These are phyloP conservation scores for Neocallimastix lanati DNA, from an alignment of 192 early-diverging fungal species.

Conservation along the genomic window DNA sequence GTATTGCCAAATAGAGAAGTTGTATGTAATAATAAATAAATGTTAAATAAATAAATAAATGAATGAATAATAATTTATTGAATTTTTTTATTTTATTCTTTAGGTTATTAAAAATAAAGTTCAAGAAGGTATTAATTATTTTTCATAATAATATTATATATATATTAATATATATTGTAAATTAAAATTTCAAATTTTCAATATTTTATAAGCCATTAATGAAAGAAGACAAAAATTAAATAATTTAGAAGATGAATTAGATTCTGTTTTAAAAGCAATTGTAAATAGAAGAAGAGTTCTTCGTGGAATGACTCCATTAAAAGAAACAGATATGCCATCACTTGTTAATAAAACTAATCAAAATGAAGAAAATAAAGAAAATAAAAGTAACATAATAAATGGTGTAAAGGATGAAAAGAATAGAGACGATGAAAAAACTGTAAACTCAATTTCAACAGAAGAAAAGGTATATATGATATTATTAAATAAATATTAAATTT, in stretches of 20 bases:
- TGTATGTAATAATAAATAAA: too few relatives aligned
- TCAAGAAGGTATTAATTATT: background rate
- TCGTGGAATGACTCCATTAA: background rate
- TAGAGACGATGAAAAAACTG: too few relatives aligned
- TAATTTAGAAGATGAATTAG: background rate
- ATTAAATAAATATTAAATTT: too few relatives aligned
- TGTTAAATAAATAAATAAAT: too few relatives aligned
- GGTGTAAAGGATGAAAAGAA: too few relatives aligned
- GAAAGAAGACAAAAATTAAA: background rate
- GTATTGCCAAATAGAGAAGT: constrained; percentile 52
- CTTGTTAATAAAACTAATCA: background rate
- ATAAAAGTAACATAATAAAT: background rate
- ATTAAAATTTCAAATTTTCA: too few relatives aligned
- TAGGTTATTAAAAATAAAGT: background rate
- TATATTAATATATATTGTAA: too few relatives aligned
- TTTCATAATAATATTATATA: too few relatives aligned
- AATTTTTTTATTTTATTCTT: too few relatives aligned
- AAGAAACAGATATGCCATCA: background rate
- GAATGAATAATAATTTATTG: too few relatives aligned
- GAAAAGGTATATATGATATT: too few relatives aligned
- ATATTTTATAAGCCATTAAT: background rate
- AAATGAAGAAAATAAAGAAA: background rate
- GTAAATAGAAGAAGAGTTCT: background rate
- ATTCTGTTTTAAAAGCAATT: background rate
- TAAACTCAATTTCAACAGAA: too few relatives aligned